Conservation (phyloP, 2,329 filamentous ascomycete species). For the Fusarium compactum region DNA sequence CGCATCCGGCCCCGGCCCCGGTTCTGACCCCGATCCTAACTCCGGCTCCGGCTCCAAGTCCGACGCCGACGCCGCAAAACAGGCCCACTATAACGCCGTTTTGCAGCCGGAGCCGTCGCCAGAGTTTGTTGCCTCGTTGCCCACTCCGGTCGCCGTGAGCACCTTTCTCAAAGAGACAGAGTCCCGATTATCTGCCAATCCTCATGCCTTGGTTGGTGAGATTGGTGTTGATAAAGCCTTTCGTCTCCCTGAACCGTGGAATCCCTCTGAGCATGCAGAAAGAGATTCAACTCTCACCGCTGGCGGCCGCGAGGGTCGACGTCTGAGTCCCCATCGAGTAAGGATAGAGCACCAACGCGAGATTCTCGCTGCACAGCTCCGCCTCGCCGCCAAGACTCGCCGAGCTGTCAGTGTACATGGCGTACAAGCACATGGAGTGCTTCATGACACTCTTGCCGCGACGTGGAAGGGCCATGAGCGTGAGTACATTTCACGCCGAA, state of each 20-base stretch:
- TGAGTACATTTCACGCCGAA: slow-evolving; percentile 68
- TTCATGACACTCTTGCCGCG: slow-evolving; percentile 73
- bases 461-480: slow-evolving; percentile 79
- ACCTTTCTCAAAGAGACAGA: slow-evolving; percentile 68
- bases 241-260: slow-evolving; percentile 74
- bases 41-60: slow-evolving; percentile 28
- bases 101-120: slow-evolving; percentile 65
- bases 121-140: slow-evolving; percentile 63
- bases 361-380: slow-evolving; percentile 76
- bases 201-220: slow-evolving; percentile 78
- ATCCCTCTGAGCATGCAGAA: slow-evolving; percentile 49
- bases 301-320: slow-evolving; percentile 76
- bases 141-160: slow-evolving; percentile 70
- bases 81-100: slow-evolving; percentile 74
- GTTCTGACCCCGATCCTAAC: slow-evolving; percentile 8
- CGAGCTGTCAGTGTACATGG: slow-evolving; percentile 78
- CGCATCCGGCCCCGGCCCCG: slow-evolving; percentile 26
- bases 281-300: slow-evolving; percentile 65
- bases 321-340: slow-evolving; percentile 76
- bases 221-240: slow-evolving; percentile 83
- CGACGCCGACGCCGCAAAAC: slow-evolving; percentile 54
- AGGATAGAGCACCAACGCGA: slow-evolving; percentile 75
- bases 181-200: slow-evolving; percentile 66
- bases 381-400: slow-evolving; percentile 74
- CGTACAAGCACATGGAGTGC: slow-evolving; percentile 79